phyloP scores from a whole-genome alignment of 2,329 filamentous ascomycete species.

The Diplodia seriata region DNA sequence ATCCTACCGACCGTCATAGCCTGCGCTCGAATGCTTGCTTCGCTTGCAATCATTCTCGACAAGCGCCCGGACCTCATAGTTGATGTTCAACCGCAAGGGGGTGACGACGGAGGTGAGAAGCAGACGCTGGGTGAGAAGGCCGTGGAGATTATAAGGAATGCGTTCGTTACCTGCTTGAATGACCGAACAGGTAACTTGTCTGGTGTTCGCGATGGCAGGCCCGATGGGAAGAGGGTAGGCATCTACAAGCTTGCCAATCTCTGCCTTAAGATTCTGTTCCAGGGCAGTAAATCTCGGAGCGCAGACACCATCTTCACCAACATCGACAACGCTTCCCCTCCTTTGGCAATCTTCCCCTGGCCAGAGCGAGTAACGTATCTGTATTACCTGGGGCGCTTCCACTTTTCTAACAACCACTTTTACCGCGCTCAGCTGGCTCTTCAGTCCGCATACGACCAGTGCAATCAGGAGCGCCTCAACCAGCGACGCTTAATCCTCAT shows the following conservation, averaged over 20 bases:
- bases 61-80: constrained; percentile 78
- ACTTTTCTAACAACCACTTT: constrained; percentile 85
- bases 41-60: constrained; percentile 83
- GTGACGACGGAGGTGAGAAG: constrained; percentile 65
- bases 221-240: constrained; percentile 83
- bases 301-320: constrained; percentile 90
- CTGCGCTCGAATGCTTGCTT: constrained; percentile 79
- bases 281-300: constrained; percentile 82
- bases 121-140: constrained; percentile 85
- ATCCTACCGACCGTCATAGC: constrained; percentile 85
- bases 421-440: constrained; percentile 76
- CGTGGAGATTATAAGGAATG: constrained; percentile 86
- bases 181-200: constrained; percentile 73
- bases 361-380: constrained; percentile 89
- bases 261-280: constrained; percentile 85
- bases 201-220: constrained; percentile 64
- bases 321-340: constrained; percentile 82
- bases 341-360: constrained; percentile 80
- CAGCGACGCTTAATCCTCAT: constrained; percentile 83
- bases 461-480: constrained; percentile 58
- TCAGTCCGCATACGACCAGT: constrained; percentile 80
- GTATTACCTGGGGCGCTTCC: constrained; percentile 91
- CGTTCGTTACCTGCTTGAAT: constrained; percentile 87
- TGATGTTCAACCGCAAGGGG: constrained; percentile 57
- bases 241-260: constrained; percentile 94